phyloP scores from a whole-genome alignment of 2,329 filamentous ascomycete species.

The Septoria petroselini region DNA sequence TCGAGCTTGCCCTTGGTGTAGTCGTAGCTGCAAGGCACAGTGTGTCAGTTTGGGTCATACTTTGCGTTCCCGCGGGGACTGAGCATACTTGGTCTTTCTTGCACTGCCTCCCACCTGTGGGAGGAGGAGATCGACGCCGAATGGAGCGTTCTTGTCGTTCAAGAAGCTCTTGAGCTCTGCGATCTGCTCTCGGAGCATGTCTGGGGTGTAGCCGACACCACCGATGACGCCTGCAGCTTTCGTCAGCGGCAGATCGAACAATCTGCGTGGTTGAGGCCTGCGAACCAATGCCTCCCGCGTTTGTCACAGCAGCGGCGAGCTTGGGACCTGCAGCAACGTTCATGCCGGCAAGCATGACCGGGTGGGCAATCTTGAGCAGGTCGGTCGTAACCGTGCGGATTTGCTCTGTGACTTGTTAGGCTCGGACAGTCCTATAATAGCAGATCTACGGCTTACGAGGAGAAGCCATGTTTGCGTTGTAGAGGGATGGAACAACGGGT shows the following conservation, averaged over 20 bases:
- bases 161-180: constrained; percentile 87
- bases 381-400: constrained; percentile 91
- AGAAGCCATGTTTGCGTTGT: constrained; percentile 60
- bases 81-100: constrained; percentile 79
- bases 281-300: constrained; percentile 92
- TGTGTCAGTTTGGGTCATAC: constrained; percentile 21
- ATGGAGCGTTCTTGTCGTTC: constrained; percentile 86
- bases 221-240: too few species aligned
- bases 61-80: background rate
- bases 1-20: constrained; percentile 99
- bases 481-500: background rate
- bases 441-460: constrained; percentile 68
- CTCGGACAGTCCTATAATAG: too few species aligned
- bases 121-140: constrained; percentile 88
- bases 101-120: constrained; percentile 93
- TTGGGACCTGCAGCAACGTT: constrained; percentile 97
- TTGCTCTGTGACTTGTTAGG: constrained; percentile 58
- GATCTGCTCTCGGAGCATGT: constrained; percentile 95
- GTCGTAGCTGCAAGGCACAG: constrained; percentile 69
- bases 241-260: too few species aligned
- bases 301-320: constrained; percentile 93
- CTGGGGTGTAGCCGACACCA: constrained; percentile 90
- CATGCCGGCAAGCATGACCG: constrained; percentile 94
- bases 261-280: too few species aligned
- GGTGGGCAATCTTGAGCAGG: constrained; percentile 97